Evolutionary conservation across 129 eudicot species (phyloP), one percentile per base, ranked within the genome.

Genomic region (Tanacetum coccineum): DNA sequence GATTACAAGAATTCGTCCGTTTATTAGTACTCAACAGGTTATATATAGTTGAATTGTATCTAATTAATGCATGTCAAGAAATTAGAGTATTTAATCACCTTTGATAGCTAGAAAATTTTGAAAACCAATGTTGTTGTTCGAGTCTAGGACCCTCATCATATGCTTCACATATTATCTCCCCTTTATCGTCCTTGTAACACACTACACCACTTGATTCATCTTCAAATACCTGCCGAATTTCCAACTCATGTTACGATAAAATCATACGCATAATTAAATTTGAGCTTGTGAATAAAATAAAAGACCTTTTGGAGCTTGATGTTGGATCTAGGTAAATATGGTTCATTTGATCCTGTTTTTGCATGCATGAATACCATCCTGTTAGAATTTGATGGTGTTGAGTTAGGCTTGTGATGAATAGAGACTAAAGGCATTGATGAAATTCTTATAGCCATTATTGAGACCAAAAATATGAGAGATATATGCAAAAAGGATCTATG

Each of bases 131-230:
- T 3, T 44, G 82, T 28, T 32, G 72, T 28, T 57, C 64, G 26
- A 78, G 61, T 25, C 95, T 77, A 72, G 95, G 95, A 26, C 95
- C 95, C 60, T 86, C 88, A 75, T 86, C 94, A 6, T 80, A 68
- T 45, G 88, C 94, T 80, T 87, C 95, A 52, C 95, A 87, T 45
- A 64, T 74, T 15, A 87, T 78, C 72, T 87, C 95, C 42, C 95
- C 95, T 47, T 80, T 76, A 0, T 70, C 82, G 66, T 87, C 84
- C 50, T 62, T 80, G 56, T 86, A 86, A 48, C 88, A 86, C 44
- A 86, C 75, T 7, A 83, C 79, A n/a, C 95, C 89, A n/a, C 53
- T 66, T 2, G 83, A 75, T 14, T 21, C 44, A 73, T 87, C 95
- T 73, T 87, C 85, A 66, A 80, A 87, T 3, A 87, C 83, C 95